Conservation (phyloP, 371 early-diverging fungal species). For the Parasitella parasitica region DNA sequence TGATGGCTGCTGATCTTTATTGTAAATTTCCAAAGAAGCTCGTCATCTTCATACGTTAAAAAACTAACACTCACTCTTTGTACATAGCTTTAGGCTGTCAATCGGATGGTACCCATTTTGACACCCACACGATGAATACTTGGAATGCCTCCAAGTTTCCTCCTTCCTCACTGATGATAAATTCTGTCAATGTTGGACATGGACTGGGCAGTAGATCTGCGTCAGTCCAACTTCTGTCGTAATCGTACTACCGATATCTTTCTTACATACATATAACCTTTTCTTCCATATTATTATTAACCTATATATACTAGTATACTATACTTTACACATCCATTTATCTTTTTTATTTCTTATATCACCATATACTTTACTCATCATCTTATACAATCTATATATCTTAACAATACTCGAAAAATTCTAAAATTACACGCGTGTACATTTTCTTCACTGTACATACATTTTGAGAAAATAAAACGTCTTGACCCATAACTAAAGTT, state of each 20-base stretch:
- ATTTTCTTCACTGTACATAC: too few relatives aligned
- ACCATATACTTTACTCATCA: background rate
- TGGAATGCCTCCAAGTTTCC: background rate
- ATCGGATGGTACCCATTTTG: background rate
- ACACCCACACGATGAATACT: background rate
- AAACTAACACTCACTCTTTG: background rate
- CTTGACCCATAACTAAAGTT: too few relatives aligned
- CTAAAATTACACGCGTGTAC: too few relatives aligned
- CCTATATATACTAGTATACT: background rate
- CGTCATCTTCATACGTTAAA: background rate
- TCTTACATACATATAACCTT: background rate
- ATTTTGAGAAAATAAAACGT: too few relatives aligned
- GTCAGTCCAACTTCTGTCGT: too few relatives aligned
- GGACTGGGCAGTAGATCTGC: background rate
- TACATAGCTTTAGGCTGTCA: background rate
- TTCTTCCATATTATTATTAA: background rate
- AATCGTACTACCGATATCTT: background rate
- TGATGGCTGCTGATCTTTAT: constrained; percentile 4
- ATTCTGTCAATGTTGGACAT: background rate
- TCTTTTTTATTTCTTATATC: background rate
- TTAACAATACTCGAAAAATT: too few relatives aligned
- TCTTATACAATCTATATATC: background rate
- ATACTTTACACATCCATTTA: too few relatives aligned
- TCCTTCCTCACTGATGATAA: background rate
- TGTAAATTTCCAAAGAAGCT: background rate